phyloP scores from a whole-genome alignment of 768 basidiomycete species.

The Pleurotus citrinopileatus region DNA sequence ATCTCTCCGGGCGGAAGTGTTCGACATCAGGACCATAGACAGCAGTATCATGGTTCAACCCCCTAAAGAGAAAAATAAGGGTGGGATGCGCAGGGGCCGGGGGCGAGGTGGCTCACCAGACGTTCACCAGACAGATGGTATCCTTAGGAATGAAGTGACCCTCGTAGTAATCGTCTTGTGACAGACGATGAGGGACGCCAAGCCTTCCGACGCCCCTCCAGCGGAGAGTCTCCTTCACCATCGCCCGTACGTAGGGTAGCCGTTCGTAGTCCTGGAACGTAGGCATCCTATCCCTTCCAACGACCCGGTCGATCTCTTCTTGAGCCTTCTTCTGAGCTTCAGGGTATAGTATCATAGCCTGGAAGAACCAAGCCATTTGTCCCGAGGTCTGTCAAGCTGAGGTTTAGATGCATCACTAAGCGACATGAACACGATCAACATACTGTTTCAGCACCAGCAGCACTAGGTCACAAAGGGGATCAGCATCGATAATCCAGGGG shows the following conservation, averaged over 20 bases:
- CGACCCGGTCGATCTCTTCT: constrained; percentile 23
- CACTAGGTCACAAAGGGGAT: constrained; percentile 3
- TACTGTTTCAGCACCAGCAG: constrained; percentile 20
- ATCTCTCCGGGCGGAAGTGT: constrained; percentile 22
- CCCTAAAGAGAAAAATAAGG: neutral
- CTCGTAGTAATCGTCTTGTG: constrained; percentile 29
- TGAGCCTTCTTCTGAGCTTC: constrained; percentile 22
- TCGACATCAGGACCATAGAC: constrained; percentile 24
- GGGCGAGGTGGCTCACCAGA: constrained; percentile 11
- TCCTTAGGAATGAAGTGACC: constrained; percentile 31
- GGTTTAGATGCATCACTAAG: constrained; percentile 16
- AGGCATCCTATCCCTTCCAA: constrained; percentile 19
- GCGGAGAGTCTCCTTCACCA: constrained; percentile 21
- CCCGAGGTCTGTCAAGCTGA: constrained; percentile 8
- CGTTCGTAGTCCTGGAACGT: constrained; percentile 16
- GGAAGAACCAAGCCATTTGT: constrained; percentile 18
- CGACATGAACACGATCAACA: constrained; percentile 16
- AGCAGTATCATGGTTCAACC: constrained; percentile 10
- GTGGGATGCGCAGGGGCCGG: neutral
- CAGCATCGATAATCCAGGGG: neutral
- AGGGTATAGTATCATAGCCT: constrained; percentile 20
- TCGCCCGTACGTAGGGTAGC: constrained; percentile 19
- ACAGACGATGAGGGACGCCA: constrained; percentile 14
- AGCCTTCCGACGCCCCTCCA: constrained; percentile 16
- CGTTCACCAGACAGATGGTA: constrained; percentile 18